A percentile compares a stretch with the other conserved stretches of the same genome.
These are phyloP conservation scores for Nemania sp. DNA, from an alignment of 2,329 filamentous ascomycete species.

Conservation along the genomic window DNA sequence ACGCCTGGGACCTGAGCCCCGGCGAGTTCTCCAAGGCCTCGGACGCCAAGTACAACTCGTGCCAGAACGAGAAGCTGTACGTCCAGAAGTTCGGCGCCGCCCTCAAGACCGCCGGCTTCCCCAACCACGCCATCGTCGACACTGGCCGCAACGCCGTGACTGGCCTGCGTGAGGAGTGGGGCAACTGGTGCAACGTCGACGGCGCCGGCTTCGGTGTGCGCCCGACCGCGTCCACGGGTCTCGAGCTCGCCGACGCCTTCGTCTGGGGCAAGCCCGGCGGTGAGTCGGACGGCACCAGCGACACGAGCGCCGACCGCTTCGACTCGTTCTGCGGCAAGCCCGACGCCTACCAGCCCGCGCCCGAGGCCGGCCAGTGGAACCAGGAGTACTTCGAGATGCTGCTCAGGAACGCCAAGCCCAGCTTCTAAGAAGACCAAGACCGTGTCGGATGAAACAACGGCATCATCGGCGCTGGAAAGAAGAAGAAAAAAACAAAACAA, in stretches of 20 bases:
- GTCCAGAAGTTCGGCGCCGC: slow-evolving; percentile 68
- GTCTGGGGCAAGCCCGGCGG: slow-evolving; percentile 68
- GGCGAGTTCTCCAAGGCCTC: slow-evolving; percentile 42
- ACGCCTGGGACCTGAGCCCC: slow-evolving; percentile 47
- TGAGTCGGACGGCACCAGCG: slow-evolving; percentile 51
- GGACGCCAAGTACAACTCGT: slow-evolving; percentile 52
- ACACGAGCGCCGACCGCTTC: slow-evolving; percentile 51
- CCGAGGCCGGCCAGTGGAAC: slow-evolving; percentile 75
- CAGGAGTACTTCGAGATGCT: slow-evolving; percentile 64
- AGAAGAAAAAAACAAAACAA: background rate
- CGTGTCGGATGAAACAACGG: background rate
- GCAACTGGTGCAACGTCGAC: slow-evolving; percentile 66
- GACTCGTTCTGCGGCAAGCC: slow-evolving; percentile 59
- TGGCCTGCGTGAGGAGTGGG: slow-evolving; percentile 57
- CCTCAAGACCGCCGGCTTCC: slow-evolving; percentile 55
- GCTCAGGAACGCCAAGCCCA: slow-evolving; percentile 58
- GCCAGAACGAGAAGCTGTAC: slow-evolving; percentile 63
- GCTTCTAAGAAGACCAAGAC: slow-evolving; percentile 46
- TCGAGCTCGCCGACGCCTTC: slow-evolving; percentile 60
- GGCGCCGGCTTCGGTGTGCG: slow-evolving; percentile 62
- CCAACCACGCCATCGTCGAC: slow-evolving; percentile 45
- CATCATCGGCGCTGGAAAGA: too few relatives aligned
- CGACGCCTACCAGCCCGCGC: slow-evolving; percentile 65
- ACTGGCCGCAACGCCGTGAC: slow-evolving; percentile 49
- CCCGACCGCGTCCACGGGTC: slow-evolving; percentile 59